A percentile compares a stretch with the other conserved stretches of the same genome.
phyloP scores from a whole-genome alignment of 129 eudicot genomes.

The Apium graveolens region DNA sequence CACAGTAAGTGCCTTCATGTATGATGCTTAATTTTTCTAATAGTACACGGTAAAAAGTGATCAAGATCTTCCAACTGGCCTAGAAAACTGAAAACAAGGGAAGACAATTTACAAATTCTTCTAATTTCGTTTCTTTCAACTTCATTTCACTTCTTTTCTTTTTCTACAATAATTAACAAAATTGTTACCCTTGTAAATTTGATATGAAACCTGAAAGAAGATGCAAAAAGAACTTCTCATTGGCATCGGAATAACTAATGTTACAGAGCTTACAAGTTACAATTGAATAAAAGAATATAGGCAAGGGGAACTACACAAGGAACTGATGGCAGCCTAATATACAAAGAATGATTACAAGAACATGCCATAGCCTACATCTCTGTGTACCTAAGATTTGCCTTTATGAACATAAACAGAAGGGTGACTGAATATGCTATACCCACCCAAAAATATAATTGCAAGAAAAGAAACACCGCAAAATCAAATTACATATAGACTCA shows the following conservation, averaged over 20 bases:
- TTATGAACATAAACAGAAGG: conserved; percentile 24
- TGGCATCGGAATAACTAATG: background rate
- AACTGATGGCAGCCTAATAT: conserved; percentile 15
- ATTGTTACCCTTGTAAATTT: background rate
- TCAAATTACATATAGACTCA: background rate
- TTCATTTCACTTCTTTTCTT: background rate
- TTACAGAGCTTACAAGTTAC: background rate
- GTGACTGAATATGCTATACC: conserved; percentile 6
- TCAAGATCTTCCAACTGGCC: background rate
- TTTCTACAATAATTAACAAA: background rate
- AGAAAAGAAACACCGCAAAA: conserved; percentile 4
- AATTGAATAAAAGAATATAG: background rate
- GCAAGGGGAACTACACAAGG: background rate
- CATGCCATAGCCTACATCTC: conserved; percentile 21
- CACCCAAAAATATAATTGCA: conserved; percentile 13
- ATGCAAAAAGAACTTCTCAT: conserved; percentile 5
- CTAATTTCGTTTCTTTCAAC: background rate
- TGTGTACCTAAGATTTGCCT: conserved; percentile 19
- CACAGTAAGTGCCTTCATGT: too few species aligned
- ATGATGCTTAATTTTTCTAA: too few species aligned
- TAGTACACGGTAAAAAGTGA: background rate
- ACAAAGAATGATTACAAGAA: conserved; percentile 28
- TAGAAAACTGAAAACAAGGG: background rate
- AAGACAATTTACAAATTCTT: background rate
- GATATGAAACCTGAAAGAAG: background rate